Percentiles rank a stretch among this genome's conserved stretches.
These are phyloP conservation scores for Butyriboletus regius DNA, from an alignment of 1,284 basidiomycete genomes.

Conservation along the genomic window DNA sequence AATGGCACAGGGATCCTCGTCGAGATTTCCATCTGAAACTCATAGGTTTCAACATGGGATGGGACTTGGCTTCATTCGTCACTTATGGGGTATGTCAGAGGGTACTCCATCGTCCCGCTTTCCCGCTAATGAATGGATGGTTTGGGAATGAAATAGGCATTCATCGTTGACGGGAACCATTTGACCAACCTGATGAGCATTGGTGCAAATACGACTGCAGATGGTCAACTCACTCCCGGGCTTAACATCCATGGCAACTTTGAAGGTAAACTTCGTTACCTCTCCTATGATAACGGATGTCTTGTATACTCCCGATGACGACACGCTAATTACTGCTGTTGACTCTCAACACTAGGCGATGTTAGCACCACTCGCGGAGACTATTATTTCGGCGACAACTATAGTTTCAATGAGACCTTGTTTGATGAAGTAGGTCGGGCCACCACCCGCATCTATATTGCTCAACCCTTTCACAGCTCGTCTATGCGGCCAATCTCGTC, in stretches of 20 bases:
- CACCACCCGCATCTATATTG: neutral
- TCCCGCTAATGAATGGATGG: neutral
- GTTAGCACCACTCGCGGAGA: conserved; percentile 27
- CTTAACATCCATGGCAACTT: conserved; percentile 22
- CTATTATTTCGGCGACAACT: conserved; percentile 27
- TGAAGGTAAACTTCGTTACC: conserved; percentile 12
- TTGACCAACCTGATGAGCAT: conserved; percentile 27
- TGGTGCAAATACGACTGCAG: conserved; percentile 22
- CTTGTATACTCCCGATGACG: neutral
- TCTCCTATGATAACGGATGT: neutral
- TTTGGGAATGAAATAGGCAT: conserved; percentile 12
- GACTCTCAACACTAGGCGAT: conserved; percentile 13
- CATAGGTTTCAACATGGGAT: conserved; percentile 28
- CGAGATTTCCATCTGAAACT: neutral
- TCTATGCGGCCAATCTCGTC: conserved; percentile 12
- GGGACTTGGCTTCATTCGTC: conserved; percentile 17
- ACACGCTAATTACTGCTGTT: neutral
- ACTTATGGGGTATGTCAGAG: conserved; percentile 19
- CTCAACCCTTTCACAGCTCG: conserved; percentile 13
- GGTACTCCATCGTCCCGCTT: neutral
- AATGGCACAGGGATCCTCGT: neutral
- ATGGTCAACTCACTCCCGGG: conserved; percentile 11
- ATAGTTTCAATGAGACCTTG: conserved; percentile 26
- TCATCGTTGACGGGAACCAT: conserved; percentile 24
- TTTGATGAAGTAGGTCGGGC: conserved; percentile 16